Conservation (phyloP, 495 filamentous ascomycete species). For the Xanthoparmelia taractica region DNA sequence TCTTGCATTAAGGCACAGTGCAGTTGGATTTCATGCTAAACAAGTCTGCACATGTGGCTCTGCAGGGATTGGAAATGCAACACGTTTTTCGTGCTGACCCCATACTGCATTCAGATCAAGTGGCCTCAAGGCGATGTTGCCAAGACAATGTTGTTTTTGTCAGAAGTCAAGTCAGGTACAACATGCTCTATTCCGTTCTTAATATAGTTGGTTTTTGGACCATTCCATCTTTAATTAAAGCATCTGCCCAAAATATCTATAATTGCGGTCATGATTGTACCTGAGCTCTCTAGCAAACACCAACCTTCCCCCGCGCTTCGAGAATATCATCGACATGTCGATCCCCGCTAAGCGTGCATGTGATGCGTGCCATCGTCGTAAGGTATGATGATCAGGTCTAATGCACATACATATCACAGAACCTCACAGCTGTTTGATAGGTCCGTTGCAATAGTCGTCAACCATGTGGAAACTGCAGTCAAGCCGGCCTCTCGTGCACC, state of each 20-base stretch:
- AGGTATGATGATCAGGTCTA: slow-evolving; percentile 60
- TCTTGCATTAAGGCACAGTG: neutral
- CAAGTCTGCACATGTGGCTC: neutral
- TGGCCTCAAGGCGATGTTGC: neutral
- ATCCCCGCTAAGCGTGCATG: slow-evolving; percentile 53
- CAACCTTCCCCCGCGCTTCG: neutral
- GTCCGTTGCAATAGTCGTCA: slow-evolving; percentile 26
- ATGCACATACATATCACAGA: slow-evolving; percentile 3
- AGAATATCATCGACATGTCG: slow-evolving; percentile 16
- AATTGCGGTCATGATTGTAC: neutral
- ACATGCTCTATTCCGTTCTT: neutral
- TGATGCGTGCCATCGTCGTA: slow-evolving; percentile 76
- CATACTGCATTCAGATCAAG: neutral
- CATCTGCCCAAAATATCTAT: neutral
- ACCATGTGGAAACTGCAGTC: slow-evolving; percentile 38
- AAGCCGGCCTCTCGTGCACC: slow-evolving; percentile 62
- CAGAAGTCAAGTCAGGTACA: neutral
- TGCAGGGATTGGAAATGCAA: neutral
- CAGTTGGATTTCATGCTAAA: neutral
- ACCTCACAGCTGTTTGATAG: slow-evolving; percentile 14
- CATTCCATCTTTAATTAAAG: neutral
- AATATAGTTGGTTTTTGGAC: neutral
- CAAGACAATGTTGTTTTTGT: neutral
- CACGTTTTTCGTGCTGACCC: neutral
- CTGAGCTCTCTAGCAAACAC: neutral